phyloP scores from a whole-genome alignment of 352 stramenopile species.

The Plasmopara muralis region DNA sequence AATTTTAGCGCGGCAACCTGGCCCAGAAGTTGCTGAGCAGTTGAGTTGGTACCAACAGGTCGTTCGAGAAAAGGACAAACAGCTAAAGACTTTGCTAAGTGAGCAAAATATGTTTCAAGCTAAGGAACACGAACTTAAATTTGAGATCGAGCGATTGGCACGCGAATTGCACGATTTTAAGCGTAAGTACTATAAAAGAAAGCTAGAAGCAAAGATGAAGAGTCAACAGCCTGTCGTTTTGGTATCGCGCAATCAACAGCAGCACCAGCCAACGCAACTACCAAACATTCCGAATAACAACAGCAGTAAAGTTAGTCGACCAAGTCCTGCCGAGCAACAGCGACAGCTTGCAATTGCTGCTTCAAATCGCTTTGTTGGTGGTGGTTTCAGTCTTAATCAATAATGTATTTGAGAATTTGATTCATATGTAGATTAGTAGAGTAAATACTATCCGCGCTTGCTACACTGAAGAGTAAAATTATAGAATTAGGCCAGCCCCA shows the following conservation, averaged over 20 bases:
- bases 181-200: slow-evolving; percentile 94
- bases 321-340: slow-evolving; percentile 65
- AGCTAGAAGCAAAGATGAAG: slow-evolving; percentile 81
- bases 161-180: slow-evolving; percentile 93
- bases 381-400: slow-evolving; percentile 91
- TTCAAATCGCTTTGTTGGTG: slow-evolving; percentile 88
- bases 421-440: too few relatives aligned
- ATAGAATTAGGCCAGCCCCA: too few relatives aligned
- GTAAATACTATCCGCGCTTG: too few relatives aligned
- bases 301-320: slow-evolving; percentile 27
- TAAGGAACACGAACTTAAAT: slow-evolving; percentile 93
- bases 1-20: slow-evolving; percentile 88
- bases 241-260: slow-evolving; percentile 22
- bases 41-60: slow-evolving; percentile 92
- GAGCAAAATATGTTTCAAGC: slow-evolving; percentile 97
- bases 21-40: slow-evolving; percentile 93
- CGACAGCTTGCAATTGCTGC: slow-evolving; percentile 77
- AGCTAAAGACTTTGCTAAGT: slow-evolving; percentile 94
- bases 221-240: slow-evolving; percentile 41
- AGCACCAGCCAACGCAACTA: slow-evolving; percentile 15
- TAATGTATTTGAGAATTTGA: slow-evolving; percentile 14
- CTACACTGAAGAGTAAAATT: too few relatives aligned
- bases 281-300: slow-evolving; percentile 31
- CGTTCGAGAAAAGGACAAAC: slow-evolving; percentile 94
- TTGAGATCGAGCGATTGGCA: slow-evolving; percentile 90